phyloP scores from a whole-genome alignment of 75 land plant genomes.

The Cryptomeria japonica region DNA sequence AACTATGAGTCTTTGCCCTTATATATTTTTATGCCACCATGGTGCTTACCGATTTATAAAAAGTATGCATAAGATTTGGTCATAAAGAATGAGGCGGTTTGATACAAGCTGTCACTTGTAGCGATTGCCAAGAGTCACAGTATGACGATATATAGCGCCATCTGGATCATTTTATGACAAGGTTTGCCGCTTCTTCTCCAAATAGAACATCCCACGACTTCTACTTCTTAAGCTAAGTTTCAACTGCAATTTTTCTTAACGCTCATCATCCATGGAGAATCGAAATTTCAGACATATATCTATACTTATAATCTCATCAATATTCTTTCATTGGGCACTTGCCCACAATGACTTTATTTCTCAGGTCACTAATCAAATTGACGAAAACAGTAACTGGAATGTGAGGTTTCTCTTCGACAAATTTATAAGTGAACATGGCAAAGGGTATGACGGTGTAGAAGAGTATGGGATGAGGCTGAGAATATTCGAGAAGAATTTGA shows the following conservation, averaged over 20 bases:
- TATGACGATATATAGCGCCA: too few species aligned
- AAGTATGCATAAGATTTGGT: too few species aligned
- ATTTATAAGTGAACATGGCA: conserved; percentile 28
- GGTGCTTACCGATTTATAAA: too few species aligned
- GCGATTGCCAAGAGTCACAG: too few species aligned
- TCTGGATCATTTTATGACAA: not conserved
- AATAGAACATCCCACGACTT: not conserved
- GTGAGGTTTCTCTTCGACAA: conserved; percentile 2
- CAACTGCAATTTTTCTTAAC: not conserved
- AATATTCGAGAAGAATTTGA: conserved; percentile 33
- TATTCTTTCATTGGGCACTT: not conserved
- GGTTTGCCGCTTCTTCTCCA: not conserved
- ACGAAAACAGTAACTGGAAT: not conserved
- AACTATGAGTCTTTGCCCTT: too few species aligned
- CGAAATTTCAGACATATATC: not conserved
- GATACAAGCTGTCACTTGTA: too few species aligned
- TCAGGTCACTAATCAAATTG: not conserved
- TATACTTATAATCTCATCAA: not conserved
- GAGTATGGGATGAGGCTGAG: conserved; percentile 31
- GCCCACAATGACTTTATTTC: not conserved
- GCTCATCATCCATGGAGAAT: not conserved
- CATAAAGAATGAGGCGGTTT: too few species aligned
- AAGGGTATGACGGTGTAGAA: conserved; percentile 17
- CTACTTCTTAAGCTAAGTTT: not conserved
- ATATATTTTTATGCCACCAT: too few species aligned